phyloP scores from a whole-genome alignment of 352 stramenopile genomes.

The Phytopythium vexans region DNA sequence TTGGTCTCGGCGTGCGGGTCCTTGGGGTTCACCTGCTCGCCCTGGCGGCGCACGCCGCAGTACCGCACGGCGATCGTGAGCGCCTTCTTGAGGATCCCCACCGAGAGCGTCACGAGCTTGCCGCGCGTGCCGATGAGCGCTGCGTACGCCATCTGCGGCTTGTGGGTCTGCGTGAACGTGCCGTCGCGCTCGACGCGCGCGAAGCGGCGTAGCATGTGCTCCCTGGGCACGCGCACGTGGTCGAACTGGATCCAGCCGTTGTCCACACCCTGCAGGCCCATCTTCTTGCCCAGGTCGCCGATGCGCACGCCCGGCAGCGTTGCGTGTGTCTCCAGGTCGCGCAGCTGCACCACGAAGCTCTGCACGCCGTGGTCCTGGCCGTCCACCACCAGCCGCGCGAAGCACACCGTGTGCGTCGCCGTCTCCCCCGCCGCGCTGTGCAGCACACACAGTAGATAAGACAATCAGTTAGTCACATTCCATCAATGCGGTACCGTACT shows the following conservation, averaged over 20 bases:
- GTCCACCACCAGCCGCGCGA: constrained; percentile 88
- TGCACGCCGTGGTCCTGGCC: constrained; percentile 89
- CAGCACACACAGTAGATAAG: not conserved
- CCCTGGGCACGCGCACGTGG: constrained; percentile 63
- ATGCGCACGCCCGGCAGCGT: constrained; percentile 50
- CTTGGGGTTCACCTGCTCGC: constrained; percentile 48
- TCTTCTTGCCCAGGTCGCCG: constrained; percentile 68
- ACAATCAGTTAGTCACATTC: not conserved
- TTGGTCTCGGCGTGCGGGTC: constrained; percentile 72
- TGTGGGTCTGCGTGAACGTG: constrained; percentile 59
- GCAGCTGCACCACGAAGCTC: constrained; percentile 95
- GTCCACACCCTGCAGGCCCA: constrained; percentile 73
- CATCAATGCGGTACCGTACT: not conserved
- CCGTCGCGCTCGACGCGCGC: constrained; percentile 62
- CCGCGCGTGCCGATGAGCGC: constrained; percentile 75
- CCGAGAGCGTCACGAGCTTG: constrained; percentile 68
- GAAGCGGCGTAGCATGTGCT: constrained; percentile 76
- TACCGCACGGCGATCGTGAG: constrained; percentile 93
- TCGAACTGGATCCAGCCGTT: constrained; percentile 81
- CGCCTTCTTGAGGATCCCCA: constrained; percentile 87
- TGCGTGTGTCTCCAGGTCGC: constrained; percentile 76
- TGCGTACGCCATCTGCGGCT: constrained; percentile 65
- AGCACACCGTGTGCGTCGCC: constrained; percentile 94
- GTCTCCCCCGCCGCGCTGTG: constrained; percentile 83
- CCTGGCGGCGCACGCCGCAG: constrained; percentile 89